A percentile compares a stretch with the other conserved stretches of the same genome.
phyloP scores from a whole-genome alignment of 345 rosid species.

The Euphorbia pulcherrima region DNA sequence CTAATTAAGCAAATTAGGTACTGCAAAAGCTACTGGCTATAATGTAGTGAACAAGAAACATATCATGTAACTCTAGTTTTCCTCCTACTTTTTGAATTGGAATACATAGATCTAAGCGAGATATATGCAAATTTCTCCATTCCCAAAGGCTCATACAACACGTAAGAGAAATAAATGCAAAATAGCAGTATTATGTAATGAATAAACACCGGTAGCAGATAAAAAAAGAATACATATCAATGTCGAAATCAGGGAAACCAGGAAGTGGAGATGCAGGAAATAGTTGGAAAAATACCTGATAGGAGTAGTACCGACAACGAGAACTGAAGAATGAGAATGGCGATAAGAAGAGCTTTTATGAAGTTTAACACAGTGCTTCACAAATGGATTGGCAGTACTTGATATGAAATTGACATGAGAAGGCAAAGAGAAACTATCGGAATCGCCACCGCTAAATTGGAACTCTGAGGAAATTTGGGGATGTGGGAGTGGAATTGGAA shows the following conservation, averaged over 20 bases:
- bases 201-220: neutral
- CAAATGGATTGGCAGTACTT: constrained; percentile 76
- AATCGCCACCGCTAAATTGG: constrained; percentile 5
- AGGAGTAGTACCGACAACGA: constrained; percentile 75
- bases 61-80: neutral
- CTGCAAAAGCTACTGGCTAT: neutral
- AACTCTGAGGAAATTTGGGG: constrained; percentile 17
- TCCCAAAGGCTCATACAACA: neutral
- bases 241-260: neutral
- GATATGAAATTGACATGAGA: constrained; percentile 48
- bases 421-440: constrained; percentile 33
- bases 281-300: constrained; percentile 45
- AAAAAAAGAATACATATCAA: neutral
- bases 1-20: neutral
- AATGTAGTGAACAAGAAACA: neutral
- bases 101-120: too few species aligned
- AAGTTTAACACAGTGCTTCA: constrained; percentile 88
- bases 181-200: neutral
- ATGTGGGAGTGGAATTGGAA: neutral
- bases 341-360: constrained; percentile 77
- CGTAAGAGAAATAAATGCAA: neutral
- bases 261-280: neutral
- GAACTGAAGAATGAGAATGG: constrained; percentile 65
- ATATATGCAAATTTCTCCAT: neutral
- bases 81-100: neutral